Conservation (phyloP, 768 basidiomycete species). For the Lentinus brumalis region DNA sequence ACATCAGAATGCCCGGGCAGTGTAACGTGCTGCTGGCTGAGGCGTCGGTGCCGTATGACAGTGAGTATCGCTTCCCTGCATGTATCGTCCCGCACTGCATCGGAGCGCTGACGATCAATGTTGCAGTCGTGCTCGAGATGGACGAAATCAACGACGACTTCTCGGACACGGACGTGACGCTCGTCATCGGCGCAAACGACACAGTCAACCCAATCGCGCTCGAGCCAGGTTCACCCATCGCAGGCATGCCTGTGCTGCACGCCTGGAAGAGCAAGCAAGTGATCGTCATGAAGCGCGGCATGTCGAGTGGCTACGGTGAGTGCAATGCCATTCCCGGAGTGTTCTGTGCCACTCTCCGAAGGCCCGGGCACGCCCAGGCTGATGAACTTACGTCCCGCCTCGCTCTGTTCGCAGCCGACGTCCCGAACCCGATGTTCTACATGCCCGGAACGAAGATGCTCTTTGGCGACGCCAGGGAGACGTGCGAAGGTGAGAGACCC, state of each 20-base stretch:
- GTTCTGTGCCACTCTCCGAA: not conserved
- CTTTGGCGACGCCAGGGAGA: slow-evolving; percentile 90
- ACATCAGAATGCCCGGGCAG: slow-evolving; percentile 84
- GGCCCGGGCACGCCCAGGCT: not conserved
- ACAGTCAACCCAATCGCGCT: slow-evolving; percentile 91
- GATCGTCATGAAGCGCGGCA: slow-evolving; percentile 90
- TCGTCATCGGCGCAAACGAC: slow-evolving; percentile 91
- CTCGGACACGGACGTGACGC: slow-evolving; percentile 82
- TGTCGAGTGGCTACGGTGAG: slow-evolving; percentile 85
- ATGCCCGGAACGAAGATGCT: slow-evolving; percentile 90
- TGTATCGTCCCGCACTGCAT: too few species aligned
- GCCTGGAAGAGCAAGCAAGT: slow-evolving; percentile 95
- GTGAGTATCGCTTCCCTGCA: slow-evolving; percentile 42
- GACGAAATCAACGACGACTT: slow-evolving; percentile 96
- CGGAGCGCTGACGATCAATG: not conserved
- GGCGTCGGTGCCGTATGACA: slow-evolving; percentile 88
- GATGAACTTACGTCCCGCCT: not conserved
- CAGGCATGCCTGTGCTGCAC: slow-evolving; percentile 90
- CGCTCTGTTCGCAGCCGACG: slow-evolving; percentile 59
- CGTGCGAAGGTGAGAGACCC: slow-evolving; percentile 69
- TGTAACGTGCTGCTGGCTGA: slow-evolving; percentile 92
- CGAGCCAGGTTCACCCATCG: slow-evolving; percentile 84
- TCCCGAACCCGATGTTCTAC: slow-evolving; percentile 93
- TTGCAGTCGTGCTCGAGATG: slow-evolving; percentile 87
- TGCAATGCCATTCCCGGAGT: not conserved